Evolutionary conservation across 192 early-diverging fungal species (phyloP), one percentile per base, ranked within the genome.

Genomic region (Entomortierella chlamydospora): DNA sequence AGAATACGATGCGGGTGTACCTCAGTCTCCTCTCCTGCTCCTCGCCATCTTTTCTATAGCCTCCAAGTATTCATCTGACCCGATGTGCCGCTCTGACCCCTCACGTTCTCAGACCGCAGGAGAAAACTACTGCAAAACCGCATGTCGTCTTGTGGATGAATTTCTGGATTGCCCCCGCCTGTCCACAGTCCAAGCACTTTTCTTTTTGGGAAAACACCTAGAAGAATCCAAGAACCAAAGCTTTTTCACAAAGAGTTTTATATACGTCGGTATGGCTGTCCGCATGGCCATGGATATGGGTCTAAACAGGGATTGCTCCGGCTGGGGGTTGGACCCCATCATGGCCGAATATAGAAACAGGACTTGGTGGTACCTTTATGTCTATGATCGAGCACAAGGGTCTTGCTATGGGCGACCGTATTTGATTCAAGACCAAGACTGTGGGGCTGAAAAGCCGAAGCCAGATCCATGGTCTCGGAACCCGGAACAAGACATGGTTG

Each of bases 231-330:
- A 65, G 33, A 54, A 76, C 37, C 42, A 76, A 18, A 73, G 82
- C 0, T 72, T 72, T 47, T 77, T 84, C 26, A 73, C 79, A 30
- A 72, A 82, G 43, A 64, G 81, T 25, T 71, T 63, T 30, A 68
- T 82, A 61, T 83, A 72, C 47, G 61, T 85, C 62, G 92, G 92
- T 20, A 89, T 90, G 86, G 69, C 69, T 4, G 39, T 70, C 47
- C 79, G 90, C 31, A 91, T 91, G 86, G 90, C 90, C 5, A 86
- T 88, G 64, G 90, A 91, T 57, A 64, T 92, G 45, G 92, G 91
- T 18, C 74, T 93, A 20, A 87, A 93, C 54, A 87, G 88, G 49
- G 87, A 91, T 47, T 54, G 49, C 22, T 64, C 63, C 3, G 51
- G 63, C 4, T 64, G 63, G 63, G 63, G 63, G 10, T 25, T 64